Conservation (phyloP, 2,329 filamentous ascomycete genomes). For the Zalaria obscura region DNA sequence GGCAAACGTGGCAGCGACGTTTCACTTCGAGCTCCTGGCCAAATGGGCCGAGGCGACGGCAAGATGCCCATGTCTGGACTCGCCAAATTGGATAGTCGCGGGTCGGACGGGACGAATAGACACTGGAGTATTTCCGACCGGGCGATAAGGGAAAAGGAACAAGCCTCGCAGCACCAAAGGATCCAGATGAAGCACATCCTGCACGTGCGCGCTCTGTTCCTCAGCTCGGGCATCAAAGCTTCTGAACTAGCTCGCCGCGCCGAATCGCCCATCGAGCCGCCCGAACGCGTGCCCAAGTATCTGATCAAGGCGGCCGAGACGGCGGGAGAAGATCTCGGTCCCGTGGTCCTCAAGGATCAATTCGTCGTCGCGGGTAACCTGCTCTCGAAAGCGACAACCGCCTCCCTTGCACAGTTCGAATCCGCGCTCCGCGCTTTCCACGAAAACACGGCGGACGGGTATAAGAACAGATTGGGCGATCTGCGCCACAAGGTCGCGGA, state of each 20-base stretch:
- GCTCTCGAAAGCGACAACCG: conserved; percentile 33
- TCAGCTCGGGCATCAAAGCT: conserved; percentile 82
- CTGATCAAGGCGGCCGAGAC: conserved; percentile 20
- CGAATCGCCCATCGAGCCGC: conserved; percentile 25
- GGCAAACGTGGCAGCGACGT: background rate
- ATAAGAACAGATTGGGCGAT: conserved; percentile 28
- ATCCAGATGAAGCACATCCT: conserved; percentile 62
- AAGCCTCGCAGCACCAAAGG: conserved; percentile 22
- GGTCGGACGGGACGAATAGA: conserved; percentile 19
- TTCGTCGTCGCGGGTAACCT: conserved; percentile 38
- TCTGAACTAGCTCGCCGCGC: conserved; percentile 61
- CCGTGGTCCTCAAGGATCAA: conserved; percentile 35
- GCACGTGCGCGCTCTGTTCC: conserved; percentile 59
- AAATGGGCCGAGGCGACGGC: background rate
- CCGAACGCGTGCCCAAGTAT: conserved; percentile 12
- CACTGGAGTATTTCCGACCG: conserved; percentile 47
- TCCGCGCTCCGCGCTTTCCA: conserved; percentile 36
- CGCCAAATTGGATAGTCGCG: conserved; percentile 4
- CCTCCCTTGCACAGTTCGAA: conserved; percentile 26
- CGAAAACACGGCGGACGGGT: conserved; percentile 25
- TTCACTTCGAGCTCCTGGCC: background rate
- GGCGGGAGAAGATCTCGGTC: conserved; percentile 28
- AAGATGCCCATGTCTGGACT: conserved; percentile 4
- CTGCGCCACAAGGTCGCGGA: conserved; percentile 33
- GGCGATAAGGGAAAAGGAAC: conserved; percentile 14